phyloP scores from a whole-genome alignment of 2,329 filamentous ascomycete species.

The Mycogone perniciosa region DNA sequence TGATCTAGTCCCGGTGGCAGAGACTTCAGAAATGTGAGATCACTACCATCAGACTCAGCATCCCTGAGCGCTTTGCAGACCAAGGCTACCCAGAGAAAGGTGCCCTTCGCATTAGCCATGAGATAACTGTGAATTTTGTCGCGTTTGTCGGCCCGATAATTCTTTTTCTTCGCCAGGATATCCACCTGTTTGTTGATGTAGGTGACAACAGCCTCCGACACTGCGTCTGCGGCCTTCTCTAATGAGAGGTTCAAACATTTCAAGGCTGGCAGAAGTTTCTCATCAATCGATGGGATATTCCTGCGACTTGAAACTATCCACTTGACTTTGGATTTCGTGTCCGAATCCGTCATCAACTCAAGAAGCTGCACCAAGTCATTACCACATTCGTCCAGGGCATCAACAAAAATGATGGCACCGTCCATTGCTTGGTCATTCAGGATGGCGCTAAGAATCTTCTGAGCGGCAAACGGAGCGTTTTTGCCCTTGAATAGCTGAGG shows the following conservation, averaged over 20 bases:
- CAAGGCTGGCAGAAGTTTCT: background rate
- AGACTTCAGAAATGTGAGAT: background rate
- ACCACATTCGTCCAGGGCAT: background rate
- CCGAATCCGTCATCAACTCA: background rate
- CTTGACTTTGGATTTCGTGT: background rate
- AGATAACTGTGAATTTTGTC: background rate
- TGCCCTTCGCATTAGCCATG: background rate
- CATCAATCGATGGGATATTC: background rate
- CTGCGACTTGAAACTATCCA: background rate
- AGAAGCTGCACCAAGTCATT: background rate
- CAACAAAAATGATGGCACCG: background rate
- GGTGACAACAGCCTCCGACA: background rate
- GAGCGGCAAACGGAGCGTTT: background rate
- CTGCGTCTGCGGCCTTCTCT: background rate
- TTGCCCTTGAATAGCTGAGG: background rate
- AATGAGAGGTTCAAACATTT: background rate
- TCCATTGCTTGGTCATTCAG: background rate
- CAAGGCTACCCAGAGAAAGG: background rate
- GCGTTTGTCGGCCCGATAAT: background rate
- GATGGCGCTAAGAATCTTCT: background rate
- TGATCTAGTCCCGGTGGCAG: constrained; percentile 26
- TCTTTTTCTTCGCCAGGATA: background rate
- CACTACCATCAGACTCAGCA: background rate
- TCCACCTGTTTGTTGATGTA: background rate
- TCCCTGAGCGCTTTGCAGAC: background rate